A percentile compares a stretch with the other conserved stretches of the same genome.
These are phyloP conservation scores for Cyberlindnera americana DNA, from an alignment of 805 yeast genomes.

Conservation along the genomic window DNA sequence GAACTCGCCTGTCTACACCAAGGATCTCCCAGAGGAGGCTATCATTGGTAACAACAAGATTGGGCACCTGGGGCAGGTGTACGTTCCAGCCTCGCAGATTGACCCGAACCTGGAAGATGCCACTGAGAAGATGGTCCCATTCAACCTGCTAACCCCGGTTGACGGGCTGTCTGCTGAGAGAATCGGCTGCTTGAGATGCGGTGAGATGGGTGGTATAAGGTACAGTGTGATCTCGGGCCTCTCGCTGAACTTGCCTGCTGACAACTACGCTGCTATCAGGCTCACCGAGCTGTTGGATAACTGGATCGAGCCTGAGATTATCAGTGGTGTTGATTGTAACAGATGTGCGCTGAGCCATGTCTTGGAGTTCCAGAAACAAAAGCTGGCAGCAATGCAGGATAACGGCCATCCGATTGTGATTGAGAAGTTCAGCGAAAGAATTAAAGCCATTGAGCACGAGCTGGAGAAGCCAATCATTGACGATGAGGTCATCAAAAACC, in stretches of 20 bases:
- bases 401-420: slow-evolving; percentile 21
- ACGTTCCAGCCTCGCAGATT: slow-evolving; percentile 70
- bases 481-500: slow-evolving; percentile 70
- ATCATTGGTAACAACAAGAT: slow-evolving; percentile 40
- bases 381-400: slow-evolving; percentile 30
- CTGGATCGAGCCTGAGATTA: slow-evolving; percentile 78
- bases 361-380: slow-evolving; percentile 42
- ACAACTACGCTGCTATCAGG: slow-evolving; percentile 38
- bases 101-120: slow-evolving; percentile 58
- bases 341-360: slow-evolving; percentile 78
- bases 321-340: slow-evolving; percentile 92
- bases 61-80: slow-evolving; percentile 61
- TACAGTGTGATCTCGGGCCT: slow-evolving; percentile 74
- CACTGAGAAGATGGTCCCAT: slow-evolving; percentile 43
- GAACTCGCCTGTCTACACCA: slow-evolving; percentile 25
- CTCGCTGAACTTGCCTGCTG: slow-evolving; percentile 63
- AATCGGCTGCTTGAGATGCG: slow-evolving; percentile 87
- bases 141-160: slow-evolving; percentile 75
- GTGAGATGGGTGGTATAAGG: slow-evolving; percentile 91
- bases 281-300: slow-evolving; percentile 54
- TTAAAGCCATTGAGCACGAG: slow-evolving; percentile 47
- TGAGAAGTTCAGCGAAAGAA: slow-evolving; percentile 39
- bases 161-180: slow-evolving; percentile 88
- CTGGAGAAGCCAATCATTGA: slow-evolving; percentile 65
- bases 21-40: slow-evolving; percentile 34